A percentile compares a stretch with the other conserved stretches of the same genome.
Evolutionary conservation across 2,329 filamentous ascomycete genomes (phyloP).

Genomic region (Cladosporium sp.): DNA sequence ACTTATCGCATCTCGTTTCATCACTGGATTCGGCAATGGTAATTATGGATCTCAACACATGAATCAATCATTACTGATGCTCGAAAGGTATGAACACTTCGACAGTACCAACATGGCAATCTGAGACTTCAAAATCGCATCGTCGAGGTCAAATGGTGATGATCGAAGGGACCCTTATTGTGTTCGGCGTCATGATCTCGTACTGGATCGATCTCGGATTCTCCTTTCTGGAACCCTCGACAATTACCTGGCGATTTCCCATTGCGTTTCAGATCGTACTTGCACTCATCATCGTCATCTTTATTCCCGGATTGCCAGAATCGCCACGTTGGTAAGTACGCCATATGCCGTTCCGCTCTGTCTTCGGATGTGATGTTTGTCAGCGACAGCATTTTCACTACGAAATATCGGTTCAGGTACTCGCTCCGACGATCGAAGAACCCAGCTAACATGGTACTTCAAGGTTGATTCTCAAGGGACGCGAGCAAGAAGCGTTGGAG

Average conservation of each 20-base stretch:
- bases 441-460: neutral
- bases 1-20: slow-evolving; percentile 53
- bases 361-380: neutral
- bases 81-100: slow-evolving; percentile 52
- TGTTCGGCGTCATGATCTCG: slow-evolving; percentile 34
- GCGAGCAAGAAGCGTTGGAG: slow-evolving; percentile 52
- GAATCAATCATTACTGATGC: slow-evolving; percentile 38
- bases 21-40: slow-evolving; percentile 56
- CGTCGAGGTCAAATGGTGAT: slow-evolving; percentile 54
- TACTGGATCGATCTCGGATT: slow-evolving; percentile 56
- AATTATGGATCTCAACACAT: slow-evolving; percentile 40
- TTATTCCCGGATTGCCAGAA: slow-evolving; percentile 55
- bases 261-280: slow-evolving; percentile 56
- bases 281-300: slow-evolving; percentile 51
- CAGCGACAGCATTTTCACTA: slow-evolving; percentile 47
- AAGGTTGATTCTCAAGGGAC: slow-evolving; percentile 58
- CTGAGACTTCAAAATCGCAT: slow-evolving; percentile 54
- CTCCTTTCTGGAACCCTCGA: slow-evolving; percentile 37
- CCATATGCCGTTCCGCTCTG: slow-evolving; percentile 23
- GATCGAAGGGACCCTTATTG: slow-evolving; percentile 54
- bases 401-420: neutral
- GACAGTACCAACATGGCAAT: slow-evolving; percentile 55
- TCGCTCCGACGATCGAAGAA: neutral
- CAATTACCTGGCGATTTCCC: slow-evolving; percentile 49
- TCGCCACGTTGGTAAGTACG: slow-evolving; percentile 55